Evolutionary conservation across 495 filamentous ascomycete genomes (phyloP).

Genomic region (Schizothecium vesticola): DNA sequence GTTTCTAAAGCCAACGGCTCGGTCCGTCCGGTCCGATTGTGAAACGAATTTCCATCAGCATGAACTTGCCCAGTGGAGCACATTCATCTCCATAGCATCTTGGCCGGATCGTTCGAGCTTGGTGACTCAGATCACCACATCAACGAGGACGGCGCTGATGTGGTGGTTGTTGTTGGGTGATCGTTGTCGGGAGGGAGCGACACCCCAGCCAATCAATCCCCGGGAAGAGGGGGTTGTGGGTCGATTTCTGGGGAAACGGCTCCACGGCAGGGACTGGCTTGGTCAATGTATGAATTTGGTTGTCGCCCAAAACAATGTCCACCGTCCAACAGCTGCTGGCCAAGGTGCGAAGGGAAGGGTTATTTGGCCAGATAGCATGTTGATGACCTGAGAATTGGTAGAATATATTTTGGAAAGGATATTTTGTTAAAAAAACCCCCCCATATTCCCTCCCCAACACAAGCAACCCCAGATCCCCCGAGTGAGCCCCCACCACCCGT

Average conservation of each 20-base stretch:
- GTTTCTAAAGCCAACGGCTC: neutral
- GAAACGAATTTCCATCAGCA: neutral
- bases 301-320: slow-evolving; percentile 15
- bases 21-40: neutral
- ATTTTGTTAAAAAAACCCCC: too few species aligned
- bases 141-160: neutral
- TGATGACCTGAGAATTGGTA: neutral
- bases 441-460: neutral
- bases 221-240: neutral
- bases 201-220: neutral
- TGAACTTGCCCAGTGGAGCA: neutral
- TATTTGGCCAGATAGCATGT: neutral
- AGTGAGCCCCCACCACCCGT: neutral
- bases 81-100: neutral
- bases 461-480: neutral
- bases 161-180: neutral
- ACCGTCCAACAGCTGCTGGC: neutral
- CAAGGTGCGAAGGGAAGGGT: neutral
- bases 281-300: slow-evolving; percentile 21
- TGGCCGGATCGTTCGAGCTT: neutral
- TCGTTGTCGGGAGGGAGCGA: neutral
- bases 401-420: neutral
- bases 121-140: neutral
- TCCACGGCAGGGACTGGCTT: slow-evolving; percentile 6
- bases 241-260: slow-evolving; percentile 4